These are phyloP conservation scores for Casuarina equisetifolia DNA, from an alignment of 306 rosid species.

Conservation along the genomic window DNA sequence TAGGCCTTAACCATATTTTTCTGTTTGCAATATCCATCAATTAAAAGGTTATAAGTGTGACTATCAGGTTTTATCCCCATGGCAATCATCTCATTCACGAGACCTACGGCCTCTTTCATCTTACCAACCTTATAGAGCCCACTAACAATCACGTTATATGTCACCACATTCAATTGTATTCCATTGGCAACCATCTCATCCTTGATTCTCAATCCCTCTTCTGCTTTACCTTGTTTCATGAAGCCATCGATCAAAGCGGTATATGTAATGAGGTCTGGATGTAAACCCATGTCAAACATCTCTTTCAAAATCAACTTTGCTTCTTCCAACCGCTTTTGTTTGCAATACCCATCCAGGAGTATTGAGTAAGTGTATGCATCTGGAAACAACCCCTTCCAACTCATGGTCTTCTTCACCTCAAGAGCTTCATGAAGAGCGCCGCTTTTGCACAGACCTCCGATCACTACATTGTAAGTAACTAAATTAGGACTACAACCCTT, in stretches of 20 bases:
- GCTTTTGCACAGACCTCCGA: conserved; percentile 38
- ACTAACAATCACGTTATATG: conserved; percentile 31
- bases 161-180: conserved; percentile 12
- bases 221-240: conserved; percentile 35
- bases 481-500: conserved; percentile 41
- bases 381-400: conserved; percentile 33
- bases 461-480: conserved; percentile 32
- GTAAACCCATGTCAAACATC: conserved; percentile 35
- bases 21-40: conserved; percentile 41
- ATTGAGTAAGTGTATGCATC: conserved; percentile 33
- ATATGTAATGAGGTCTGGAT: conserved; percentile 31
- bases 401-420: conserved; percentile 31
- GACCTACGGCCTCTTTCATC: conserved; percentile 38
- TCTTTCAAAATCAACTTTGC: conserved; percentile 32
- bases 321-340: conserved; percentile 32
- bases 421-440: conserved; percentile 40
- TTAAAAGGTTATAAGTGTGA: conserved; percentile 30
- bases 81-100: conserved; percentile 38
- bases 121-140: conserved; percentile 43
- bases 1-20: conserved; percentile 26
- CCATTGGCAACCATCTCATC: conserved; percentile 37
- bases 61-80: conserved; percentile 31
- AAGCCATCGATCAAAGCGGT: conserved; percentile 41
- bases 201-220: conserved; percentile 39
- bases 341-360: conserved; percentile 44